Evolutionary conservation across 2,329 filamentous ascomycete species (phyloP), one percentile per base, ranked within the genome.

Genomic region (Emericellopsis cladophorae): DNA sequence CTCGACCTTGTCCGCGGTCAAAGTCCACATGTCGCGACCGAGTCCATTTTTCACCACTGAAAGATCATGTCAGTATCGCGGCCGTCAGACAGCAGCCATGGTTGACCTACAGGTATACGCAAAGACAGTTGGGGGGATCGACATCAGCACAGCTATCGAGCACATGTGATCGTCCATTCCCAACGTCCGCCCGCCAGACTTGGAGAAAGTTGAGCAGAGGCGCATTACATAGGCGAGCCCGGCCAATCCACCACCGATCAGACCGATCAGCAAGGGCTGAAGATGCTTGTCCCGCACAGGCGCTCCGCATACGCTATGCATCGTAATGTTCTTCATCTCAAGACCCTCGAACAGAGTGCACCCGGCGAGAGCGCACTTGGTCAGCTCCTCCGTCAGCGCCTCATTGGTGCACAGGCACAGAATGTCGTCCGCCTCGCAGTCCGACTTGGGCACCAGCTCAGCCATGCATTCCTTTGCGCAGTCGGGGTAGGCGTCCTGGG

Each of bases 1-100:
- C 22, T 61, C 67, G 37, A 76, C 61, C 12, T 60, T 48, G 1
- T 58, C 49, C 0, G 57, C 52, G 0, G 56, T 44, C 6, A 75
- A 44, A 0, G 66, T 70, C 70, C 70, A 75, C 14, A 73, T 58
- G 39, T 76, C 71, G 15, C 51, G 59, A 7, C 71, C 69, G 7
- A 74, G 53, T 1, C 71, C 72, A 39, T 66, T 58, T 42, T 70
- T 63, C 37, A 72, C 66, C 12, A 68, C 49, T 8, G 56, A 61
- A 9, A 26, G 10, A 12, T 46, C 12, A 51, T 48, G 35, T 52
- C 46, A 21, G 52, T 44, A 18, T 31, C 5, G 4, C 18, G 5
- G 18, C 5, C 18, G 18, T 5, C 18, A 21, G 18, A n/a, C 18
- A 21, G 18, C 18, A 5, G 18, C 18, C 3, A 3, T 4, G 18